A percentile compares a stretch with the other conserved stretches of the same genome.
Conservation (phyloP, 495 filamentous ascomycete genomes). For the Alectoria sarmentosa region DNA sequence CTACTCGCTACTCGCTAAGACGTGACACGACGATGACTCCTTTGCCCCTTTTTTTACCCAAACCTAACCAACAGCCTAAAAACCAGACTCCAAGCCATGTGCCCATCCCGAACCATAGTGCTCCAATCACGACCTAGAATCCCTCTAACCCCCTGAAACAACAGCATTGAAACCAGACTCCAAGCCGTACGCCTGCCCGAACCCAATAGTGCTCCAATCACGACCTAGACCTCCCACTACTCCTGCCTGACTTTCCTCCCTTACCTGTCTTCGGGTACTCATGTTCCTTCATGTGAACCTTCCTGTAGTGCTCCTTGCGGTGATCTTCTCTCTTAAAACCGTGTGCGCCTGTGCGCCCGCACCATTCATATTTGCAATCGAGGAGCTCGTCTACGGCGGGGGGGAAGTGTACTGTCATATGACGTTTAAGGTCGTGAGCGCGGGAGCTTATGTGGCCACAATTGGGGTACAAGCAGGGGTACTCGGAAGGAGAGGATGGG, state of each 20-base stretch:
- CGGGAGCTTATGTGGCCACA: constrained; percentile 46
- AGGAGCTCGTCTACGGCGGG: constrained; percentile 43
- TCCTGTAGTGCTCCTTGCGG: constrained; percentile 76
- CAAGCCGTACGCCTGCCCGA: not conserved
- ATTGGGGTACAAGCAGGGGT: constrained; percentile 38
- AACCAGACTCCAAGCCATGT: not conserved
- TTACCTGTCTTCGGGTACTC: constrained; percentile 2
- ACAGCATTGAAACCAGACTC: not conserved
- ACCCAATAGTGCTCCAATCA: not conserved
- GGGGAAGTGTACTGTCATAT: constrained; percentile 45
- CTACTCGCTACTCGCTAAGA: not conserved
- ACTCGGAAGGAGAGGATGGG: constrained; percentile 16
- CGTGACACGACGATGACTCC: not conserved
- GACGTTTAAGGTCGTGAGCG: constrained; percentile 48
- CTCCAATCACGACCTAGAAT: not conserved
- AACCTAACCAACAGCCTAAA: not conserved
- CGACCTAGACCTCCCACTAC: not conserved
- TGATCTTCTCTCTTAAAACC: constrained; percentile 87
- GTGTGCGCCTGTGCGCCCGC: constrained; percentile 67
- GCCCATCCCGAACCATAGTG: not conserved
- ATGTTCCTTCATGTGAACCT: constrained; percentile 55
- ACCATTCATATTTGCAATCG: constrained; percentile 70
- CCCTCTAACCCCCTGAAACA: too few species aligned
- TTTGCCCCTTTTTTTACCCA: not conserved
- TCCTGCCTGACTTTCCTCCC: not conserved